Base-by-base conservation (phyloP, 2,329 filamentous ascomycete genomes). In the Aspergillus sp. region DNA sequence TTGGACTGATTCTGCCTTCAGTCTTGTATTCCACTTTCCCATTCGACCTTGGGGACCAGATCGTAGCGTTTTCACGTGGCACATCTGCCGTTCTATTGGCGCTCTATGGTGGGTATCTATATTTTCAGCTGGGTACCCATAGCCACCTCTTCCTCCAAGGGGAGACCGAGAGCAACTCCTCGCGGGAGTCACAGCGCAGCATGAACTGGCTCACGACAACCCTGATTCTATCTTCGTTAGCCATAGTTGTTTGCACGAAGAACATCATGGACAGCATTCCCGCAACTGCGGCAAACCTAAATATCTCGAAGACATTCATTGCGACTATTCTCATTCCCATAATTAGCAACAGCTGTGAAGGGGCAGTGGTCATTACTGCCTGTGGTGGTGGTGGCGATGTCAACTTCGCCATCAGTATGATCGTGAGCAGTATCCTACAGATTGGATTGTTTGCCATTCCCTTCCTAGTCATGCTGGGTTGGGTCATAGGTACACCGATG, bases 401-500 rank as follows among this genome's bases (percentile, higher is more conserved):
- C 68, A 75, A 80, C 61, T 68, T 74, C 55, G 85, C 89, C 39
- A 88, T 91, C 81, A 86, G 87, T 48, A 88, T 91, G 50, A 89
- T 89, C 25, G 89, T 91, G 69, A 89, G 89, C 39, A 90, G 86
- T 50, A 89, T 87, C 70, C 88, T 91, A 69, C 89, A 91, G 75
- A 91, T 91, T 67, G 88, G 89, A 25, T 79, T 91, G 49, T 84
- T 90, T 39, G 88, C 91, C 39, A 91, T 89, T 1, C 89, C 89
- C 0, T 86, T 88, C 70, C 80, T 91, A 53, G 89, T 91, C 50
- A 84, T 91, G 64, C 80, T 91, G 39, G 89, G 88, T 60, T 91
- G 89, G 89, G 85, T 87, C 59, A 85, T 89, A 71, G 84, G 83
- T 54, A 79, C 85, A 65, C 82, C 84, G 21, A 90, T 90, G 88